Conservation (phyloP, 2,329 filamentous ascomycete species). For the Achaetomium macrosporum region DNA sequence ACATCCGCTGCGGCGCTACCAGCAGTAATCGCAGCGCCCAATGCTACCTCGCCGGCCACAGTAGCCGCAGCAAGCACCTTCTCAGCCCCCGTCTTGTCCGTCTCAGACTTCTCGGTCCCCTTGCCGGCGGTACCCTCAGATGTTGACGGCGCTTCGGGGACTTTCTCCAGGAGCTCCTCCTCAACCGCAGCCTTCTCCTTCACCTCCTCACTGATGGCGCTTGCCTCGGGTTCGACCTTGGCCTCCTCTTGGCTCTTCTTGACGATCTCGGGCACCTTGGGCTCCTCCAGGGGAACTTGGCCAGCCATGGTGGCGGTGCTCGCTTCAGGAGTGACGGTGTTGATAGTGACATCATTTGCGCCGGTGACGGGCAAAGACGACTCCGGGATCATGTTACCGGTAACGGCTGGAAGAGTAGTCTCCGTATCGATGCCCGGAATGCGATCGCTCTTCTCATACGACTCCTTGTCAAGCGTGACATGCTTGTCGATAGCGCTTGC, state of each 20-base stretch:
- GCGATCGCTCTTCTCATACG: conserved; percentile 75
- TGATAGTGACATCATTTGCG: conserved; percentile 42
- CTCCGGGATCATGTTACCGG: conserved; percentile 68
- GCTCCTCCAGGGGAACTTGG: conserved; percentile 54
- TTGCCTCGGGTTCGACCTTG: conserved; percentile 59
- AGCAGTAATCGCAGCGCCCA: conserved; percentile 25
- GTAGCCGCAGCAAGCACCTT: conserved; percentile 37
- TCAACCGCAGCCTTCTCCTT: conserved; percentile 66
- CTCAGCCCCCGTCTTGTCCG: conserved; percentile 36
- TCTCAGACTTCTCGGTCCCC: conserved; percentile 49
- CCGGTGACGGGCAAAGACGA: conserved; percentile 65
- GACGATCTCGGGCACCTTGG: conserved; percentile 56
- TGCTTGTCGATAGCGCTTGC: conserved; percentile 64
- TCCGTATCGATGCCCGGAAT: conserved; percentile 45
- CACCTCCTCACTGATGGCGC: conserved; percentile 59
- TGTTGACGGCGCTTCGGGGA: conserved; percentile 54
- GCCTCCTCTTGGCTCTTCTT: conserved; percentile 67
- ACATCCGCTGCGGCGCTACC: conserved; percentile 33
- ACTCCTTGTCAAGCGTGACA: conserved; percentile 73
- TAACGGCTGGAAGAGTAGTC: conserved; percentile 49
- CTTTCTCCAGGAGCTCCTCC: conserved; percentile 62
- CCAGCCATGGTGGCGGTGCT: conserved; percentile 67
- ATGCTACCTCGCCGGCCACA: conserved; percentile 37
- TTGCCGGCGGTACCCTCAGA: conserved; percentile 50
- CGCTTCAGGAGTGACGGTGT: conserved; percentile 47